Evolutionary conservation across 805 yeast genomes (phyloP).

Genomic region (Teunomyces pallodes): DNA sequence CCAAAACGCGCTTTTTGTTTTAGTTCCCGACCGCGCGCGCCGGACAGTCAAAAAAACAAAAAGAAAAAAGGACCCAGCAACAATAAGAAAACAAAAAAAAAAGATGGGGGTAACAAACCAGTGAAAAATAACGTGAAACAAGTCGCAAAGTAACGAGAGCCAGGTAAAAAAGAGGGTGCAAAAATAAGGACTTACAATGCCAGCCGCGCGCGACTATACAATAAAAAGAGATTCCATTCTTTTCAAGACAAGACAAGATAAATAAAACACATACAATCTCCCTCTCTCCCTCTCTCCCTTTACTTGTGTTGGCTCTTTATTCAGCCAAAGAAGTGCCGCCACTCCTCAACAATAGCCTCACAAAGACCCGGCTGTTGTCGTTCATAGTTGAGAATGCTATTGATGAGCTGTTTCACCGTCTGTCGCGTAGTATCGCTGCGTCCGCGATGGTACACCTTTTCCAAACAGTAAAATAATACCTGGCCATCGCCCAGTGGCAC

Average conservation of each 20-base stretch:
- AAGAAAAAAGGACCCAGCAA: neutral
- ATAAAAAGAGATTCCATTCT: too few relatives aligned
- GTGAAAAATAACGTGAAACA: neutral
- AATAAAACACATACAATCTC: neutral
- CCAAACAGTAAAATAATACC: slow-evolving; percentile 44
- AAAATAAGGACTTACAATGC: neutral
- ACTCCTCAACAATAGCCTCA: slow-evolving; percentile 65
- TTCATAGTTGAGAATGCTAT: slow-evolving; percentile 46
- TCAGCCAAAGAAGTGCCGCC: neutral
- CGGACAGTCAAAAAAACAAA: neutral
- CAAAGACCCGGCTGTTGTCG: slow-evolving; percentile 58
- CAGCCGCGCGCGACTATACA: too few relatives aligned
- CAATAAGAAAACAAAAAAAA: neutral
- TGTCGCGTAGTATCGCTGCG: slow-evolving; percentile 45
- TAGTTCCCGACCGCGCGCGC: neutral
- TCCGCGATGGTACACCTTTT: slow-evolving; percentile 52
- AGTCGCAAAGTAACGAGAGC: neutral
- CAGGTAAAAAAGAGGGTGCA: neutral
- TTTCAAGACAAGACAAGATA: too few relatives aligned
- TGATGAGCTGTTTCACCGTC: slow-evolving; percentile 43
- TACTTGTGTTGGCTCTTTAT: neutral
- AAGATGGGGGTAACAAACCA: neutral
- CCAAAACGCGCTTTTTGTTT: neutral
- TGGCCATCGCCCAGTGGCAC: slow-evolving; percentile 22
- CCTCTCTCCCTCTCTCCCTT: neutral